phyloP scores from a whole-genome alignment of 108 stramenopile species.

The Cyclotella atomus region DNA sequence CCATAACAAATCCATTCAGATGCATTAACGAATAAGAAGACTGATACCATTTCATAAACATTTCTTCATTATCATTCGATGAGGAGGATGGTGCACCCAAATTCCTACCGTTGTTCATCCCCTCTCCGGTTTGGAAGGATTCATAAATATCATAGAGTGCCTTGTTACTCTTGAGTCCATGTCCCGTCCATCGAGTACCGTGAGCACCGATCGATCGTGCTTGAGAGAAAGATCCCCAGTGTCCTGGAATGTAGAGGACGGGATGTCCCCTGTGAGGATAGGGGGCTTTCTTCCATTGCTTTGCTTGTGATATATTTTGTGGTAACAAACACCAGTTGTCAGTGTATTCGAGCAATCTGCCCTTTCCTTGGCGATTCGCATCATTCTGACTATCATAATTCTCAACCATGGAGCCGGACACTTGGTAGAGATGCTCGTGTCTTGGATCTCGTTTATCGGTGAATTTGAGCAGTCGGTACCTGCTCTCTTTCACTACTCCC shows the following conservation, averaged over 20 bases:
- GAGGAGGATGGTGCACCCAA: background rate
- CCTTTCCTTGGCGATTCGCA: conserved; percentile 1
- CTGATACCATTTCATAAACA: conserved; percentile 11
- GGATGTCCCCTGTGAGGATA: conserved; percentile 43
- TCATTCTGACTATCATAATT: conserved; percentile 27
- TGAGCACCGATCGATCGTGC: conserved; percentile 81
- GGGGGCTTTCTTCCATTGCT: conserved; percentile 24
- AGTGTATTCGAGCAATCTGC: conserved; percentile 31
- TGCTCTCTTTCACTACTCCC: background rate
- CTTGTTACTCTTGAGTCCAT: background rate
- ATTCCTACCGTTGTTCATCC: conserved; percentile 36
- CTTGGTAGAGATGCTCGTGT: conserved; percentile 29
- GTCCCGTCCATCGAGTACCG: conserved; percentile 70
- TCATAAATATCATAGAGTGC: conserved; percentile 34
- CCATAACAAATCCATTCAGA: conserved; percentile 64
- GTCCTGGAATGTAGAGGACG: conserved; percentile 83
- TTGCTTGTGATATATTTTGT: conserved; percentile 5
- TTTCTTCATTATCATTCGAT: conserved; percentile 8
- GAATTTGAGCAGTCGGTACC: conserved; percentile 77
- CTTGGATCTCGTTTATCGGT: conserved; percentile 78
- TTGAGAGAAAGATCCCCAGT: conserved; percentile 79
- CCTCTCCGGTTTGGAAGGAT: conserved; percentile 19
- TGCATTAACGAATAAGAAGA: conserved; percentile 1
- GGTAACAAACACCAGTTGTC: conserved; percentile 45
- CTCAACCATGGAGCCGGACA: conserved; percentile 29